Evolutionary conservation across 2,329 filamentous ascomycete genomes (phyloP), one percentile per base, ranked within the genome.

Genomic region (Penicillium sp.): DNA sequence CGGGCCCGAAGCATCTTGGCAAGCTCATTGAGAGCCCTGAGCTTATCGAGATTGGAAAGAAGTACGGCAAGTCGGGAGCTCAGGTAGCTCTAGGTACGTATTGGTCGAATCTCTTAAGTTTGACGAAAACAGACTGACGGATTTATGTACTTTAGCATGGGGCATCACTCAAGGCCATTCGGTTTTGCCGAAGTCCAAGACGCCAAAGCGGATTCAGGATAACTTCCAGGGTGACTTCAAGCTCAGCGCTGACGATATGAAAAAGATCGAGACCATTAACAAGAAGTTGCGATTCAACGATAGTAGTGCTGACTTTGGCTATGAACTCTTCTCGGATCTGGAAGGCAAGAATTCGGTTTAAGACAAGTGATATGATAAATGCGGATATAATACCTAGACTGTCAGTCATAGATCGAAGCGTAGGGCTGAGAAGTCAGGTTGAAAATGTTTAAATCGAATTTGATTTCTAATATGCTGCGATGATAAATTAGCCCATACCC

Each of bases 211-310:
- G 14, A 79, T 79, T 59, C 68, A 67, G 62, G 61, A 65, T 21
- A 80, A 79, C 54, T 59, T 78, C 8, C 73, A 74, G 53, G 72
- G 71, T 9, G 82, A 84, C 65, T 88, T 89, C 68, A 79, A 81
- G 64, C 74, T 89, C 24, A 77, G 78, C 1, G 63, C 67, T 0
- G 80, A 81, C 51, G 85, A 89, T 63, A 70, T 87, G 63, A 69
- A 80, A 65, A 81, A 79, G 70, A 81, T 85, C 52, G 72, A 77
- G 40, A 64, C 60, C 0, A 73, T 86, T 20, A 83, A 87, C 65
- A 83, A 80, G 71, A 85, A 85, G 69, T 47, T 84, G 61, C 73
- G 84, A 43, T 86, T 87, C 65, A 87, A 86, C 56, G 83, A 87
- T 65, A 78, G 82, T 4, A 81, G 76, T 45, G 71, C 65, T 6